Base-by-base conservation (phyloP, 83 land plant species). In the Diphasiastrum complanatum region DNA sequence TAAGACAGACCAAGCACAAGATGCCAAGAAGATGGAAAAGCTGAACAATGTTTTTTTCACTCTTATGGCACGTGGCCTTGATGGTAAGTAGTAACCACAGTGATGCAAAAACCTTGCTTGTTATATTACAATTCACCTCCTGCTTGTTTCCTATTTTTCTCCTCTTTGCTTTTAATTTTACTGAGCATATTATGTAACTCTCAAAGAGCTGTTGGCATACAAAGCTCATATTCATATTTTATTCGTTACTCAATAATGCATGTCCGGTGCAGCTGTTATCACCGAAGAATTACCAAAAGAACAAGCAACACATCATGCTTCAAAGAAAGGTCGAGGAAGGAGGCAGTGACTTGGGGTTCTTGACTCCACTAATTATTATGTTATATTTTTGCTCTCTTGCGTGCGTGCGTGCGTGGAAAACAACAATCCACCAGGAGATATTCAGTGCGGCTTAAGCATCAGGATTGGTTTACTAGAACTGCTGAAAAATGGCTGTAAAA, bases 1-100 rank as follows among this genome's bases (percentile, higher is more conserved):
- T 34, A 90, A 83, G 79, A 90, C 97, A 2, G 97, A 90, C 64
- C 91, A 90, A 61, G 92, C 87, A n/a, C 97, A 90, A 69, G 97
- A 90, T 66, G 80, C 78, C 6, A 90, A 84, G 71, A 90, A 83
- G 77, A 85, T 90, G 91, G 97, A 90, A 74, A 90, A 85, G 75
- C 82, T 90, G 29, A 90, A 90, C 52, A 90, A 90, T 50, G 69
- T 85, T 34, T 90, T 90, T 67, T 85, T 90, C 47, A 74, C 83
- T 23, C 64, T 90, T 63, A 90, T 90, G 97, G 75, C 91, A 36
- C 80, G 91, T 29, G 97, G 91, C 38, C 97, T 91, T 58, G 88
- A 90, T 73, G 97, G 96, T 89, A 74, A 12, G 38, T 4, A 41
- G 19, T 45, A 3, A 18, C 19, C 30, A 18, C 37, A 0, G 26